These are phyloP conservation scores for Podospora australis DNA, from an alignment of 495 filamentous ascomycete species.

Conservation along the genomic window DNA sequence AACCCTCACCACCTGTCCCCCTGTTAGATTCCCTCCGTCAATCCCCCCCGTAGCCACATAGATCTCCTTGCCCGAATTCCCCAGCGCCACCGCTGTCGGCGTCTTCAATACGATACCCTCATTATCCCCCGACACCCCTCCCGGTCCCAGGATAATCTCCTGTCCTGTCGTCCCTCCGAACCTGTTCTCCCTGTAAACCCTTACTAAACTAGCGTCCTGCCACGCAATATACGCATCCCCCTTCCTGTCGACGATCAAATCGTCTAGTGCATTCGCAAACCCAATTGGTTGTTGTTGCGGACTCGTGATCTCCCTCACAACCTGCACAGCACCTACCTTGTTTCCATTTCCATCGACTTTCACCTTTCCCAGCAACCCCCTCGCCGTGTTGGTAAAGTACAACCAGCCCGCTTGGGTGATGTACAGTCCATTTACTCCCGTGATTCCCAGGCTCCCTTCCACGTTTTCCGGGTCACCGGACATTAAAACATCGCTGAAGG, in stretches of 20 bases:
- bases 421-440: not conserved
- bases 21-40: not conserved
- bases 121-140: not conserved
- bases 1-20: not conserved
- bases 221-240: not conserved
- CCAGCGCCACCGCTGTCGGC: not conserved
- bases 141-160: not conserved
- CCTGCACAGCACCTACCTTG: not conserved
- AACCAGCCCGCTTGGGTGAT: not conserved
- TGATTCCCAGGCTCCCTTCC: not conserved
- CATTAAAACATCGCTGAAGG: not conserved
- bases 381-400: slow-evolving; percentile 3
- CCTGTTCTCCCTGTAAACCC: not conserved
- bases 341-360: not conserved
- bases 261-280: not conserved
- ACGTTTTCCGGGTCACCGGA: not conserved
- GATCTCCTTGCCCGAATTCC: not conserved
- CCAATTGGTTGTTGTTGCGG: not conserved
- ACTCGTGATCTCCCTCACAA: not conserved
- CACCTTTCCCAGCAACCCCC: not conserved
- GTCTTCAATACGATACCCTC: not conserved
- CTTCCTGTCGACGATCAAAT: not conserved
- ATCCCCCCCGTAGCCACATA: not conserved
- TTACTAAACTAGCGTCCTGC: not conserved
- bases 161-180: not conserved